Evolutionary conservation across 1,139 yeast genomes (phyloP), one percentile per base, ranked within the genome.

Genomic region (Pichia terricola): DNA sequence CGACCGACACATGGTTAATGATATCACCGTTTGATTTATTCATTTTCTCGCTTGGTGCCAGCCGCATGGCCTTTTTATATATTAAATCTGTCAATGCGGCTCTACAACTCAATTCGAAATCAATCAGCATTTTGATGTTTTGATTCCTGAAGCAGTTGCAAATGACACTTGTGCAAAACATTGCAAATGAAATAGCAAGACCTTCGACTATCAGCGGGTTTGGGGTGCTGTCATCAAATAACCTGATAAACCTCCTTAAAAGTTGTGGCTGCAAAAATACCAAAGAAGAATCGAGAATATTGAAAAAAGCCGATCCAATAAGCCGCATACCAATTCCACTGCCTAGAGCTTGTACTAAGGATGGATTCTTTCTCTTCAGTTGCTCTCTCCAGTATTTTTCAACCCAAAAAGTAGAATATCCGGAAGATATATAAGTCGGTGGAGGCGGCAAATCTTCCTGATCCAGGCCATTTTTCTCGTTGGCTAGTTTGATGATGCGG

Each of bases 241-340:
- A 76, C 40, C 65, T 53, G 48, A 77, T 75, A 45, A 75, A 62
- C 4, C 66, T 52, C 42, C 76, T 66, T 45, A 80, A 64, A 11
- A 80, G 58, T 54, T 76, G 82, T 0, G 87, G 86, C 54, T 77
- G 77, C 22, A 70, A 62, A 50, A 75, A 75, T 5, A 71, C 64
- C 6, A 76, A 54, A 6, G 70, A 48, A 42, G 70, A 73, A 39
- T 69, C 74, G 28, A 61, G 50, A 39, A 72, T 64, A 56, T 75
- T 81, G 51, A 65, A 71, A 1, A 61, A 44, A 37, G 73, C 65
- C 0, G 81, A 72, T 7, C 63, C 44, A 0, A 70, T 38, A 1
- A 73, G 68, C 1, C 70, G 62, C 2, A 53, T 47, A 2, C 83
- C 81, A 60, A 77, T 77, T 0, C 81, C 70, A 40, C 59, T 61